phyloP scores from a whole-genome alignment of 352 stramenopile species.

The Phytophthora quininea region DNA sequence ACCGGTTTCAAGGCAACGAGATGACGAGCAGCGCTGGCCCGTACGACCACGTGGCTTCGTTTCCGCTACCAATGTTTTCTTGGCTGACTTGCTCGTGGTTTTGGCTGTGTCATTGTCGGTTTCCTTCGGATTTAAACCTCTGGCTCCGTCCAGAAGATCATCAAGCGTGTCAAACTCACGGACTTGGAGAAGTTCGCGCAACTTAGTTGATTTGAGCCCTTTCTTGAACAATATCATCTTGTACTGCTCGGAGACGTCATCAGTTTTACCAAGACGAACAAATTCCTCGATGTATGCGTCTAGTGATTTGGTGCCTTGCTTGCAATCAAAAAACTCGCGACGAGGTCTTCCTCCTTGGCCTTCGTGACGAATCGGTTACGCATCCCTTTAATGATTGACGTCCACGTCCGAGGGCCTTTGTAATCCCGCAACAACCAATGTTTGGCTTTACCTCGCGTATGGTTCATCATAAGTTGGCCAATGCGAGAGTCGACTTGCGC shows the following conservation, averaged over 20 bases:
- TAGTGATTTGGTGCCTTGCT: slow-evolving; percentile 2
- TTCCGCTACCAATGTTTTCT: neutral
- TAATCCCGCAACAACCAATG: neutral
- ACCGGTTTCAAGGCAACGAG: slow-evolving; percentile 6
- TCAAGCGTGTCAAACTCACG: slow-evolving; percentile 10
- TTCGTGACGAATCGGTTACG: slow-evolving; percentile 7
- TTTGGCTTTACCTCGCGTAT: slow-evolving; percentile 8
- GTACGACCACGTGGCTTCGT: neutral
- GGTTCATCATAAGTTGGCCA: slow-evolving; percentile 8
- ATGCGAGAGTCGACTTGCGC: slow-evolving; percentile 3
- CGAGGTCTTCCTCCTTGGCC: slow-evolving; percentile 4
- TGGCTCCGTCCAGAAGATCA: neutral
- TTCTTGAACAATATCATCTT: slow-evolving; percentile 23
- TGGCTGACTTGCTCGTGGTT: neutral
- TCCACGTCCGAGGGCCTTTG: slow-evolving; percentile 1
- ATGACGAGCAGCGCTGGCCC: neutral
- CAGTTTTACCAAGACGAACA: slow-evolving; percentile 12
- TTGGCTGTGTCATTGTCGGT: neutral
- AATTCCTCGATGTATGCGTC: slow-evolving; percentile 13
- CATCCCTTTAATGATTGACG: slow-evolving; percentile 7
- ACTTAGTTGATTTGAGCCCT: slow-evolving; percentile 11
- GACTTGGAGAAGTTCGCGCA: slow-evolving; percentile 8
- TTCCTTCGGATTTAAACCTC: slow-evolving; percentile 2
- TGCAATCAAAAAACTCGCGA: slow-evolving; percentile 16
- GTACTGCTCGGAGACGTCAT: slow-evolving; percentile 14